Conservation (phyloP, 2,329 filamentous ascomycete genomes). For the Talaromyces amestolkiae region DNA sequence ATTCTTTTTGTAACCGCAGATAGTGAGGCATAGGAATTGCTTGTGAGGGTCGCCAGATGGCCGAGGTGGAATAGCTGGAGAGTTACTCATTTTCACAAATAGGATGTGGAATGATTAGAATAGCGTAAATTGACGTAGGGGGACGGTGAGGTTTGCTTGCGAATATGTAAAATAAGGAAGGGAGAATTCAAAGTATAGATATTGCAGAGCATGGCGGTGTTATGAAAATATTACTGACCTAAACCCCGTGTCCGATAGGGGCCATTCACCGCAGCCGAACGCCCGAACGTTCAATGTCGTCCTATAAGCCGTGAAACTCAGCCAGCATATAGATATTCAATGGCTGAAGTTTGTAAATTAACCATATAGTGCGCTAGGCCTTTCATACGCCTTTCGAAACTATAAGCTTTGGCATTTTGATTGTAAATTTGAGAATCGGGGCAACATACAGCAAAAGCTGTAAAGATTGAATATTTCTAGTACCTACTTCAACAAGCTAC, state of each 20-base stretch:
- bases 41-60: not conserved
- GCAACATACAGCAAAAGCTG: too few relatives aligned
- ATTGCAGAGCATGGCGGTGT: not conserved
- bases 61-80: not conserved
- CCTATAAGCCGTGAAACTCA: not conserved
- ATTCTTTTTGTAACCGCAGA: slow-evolving; percentile 48
- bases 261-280: not conserved
- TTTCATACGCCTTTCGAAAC: not conserved
- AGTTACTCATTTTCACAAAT: not conserved
- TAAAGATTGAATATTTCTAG: too few relatives aligned
- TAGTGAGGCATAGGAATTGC: slow-evolving; percentile 43
- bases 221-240: not conserved
- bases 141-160: not conserved
- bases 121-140: not conserved
- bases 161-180: not conserved
- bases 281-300: not conserved
- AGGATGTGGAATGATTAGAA: not conserved
- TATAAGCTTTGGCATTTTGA: too few relatives aligned
- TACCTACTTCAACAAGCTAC: too few relatives aligned
- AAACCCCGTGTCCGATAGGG: not conserved
- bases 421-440: too few relatives aligned
- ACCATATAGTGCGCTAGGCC: not conserved
- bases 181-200: not conserved
- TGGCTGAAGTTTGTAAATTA: not conserved
- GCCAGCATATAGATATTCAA: not conserved